These are phyloP conservation scores for Bolboschoenus planiculmis DNA, from an alignment of 176 grass and related monocot genomes.

Conservation along the genomic window DNA sequence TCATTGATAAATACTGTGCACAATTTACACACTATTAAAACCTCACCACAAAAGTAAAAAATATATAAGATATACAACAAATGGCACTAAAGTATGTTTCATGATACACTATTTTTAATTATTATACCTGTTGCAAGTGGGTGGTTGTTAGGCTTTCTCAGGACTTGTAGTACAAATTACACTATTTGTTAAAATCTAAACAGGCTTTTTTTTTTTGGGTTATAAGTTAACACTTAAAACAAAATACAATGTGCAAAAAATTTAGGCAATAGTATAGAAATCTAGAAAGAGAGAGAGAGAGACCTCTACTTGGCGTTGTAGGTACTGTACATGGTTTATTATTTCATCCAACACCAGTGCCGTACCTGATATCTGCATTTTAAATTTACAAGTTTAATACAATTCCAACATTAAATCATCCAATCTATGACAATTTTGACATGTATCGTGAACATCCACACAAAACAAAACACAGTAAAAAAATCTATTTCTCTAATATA, in stretches of 20 bases:
- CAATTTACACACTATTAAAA: neutral
- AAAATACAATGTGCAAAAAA: neutral
- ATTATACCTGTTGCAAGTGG: no score
- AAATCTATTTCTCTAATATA: neutral
- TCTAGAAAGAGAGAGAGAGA: neutral
- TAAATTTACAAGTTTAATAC: neutral
- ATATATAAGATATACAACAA: neutral
- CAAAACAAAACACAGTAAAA: neutral
- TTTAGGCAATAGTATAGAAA: neutral
- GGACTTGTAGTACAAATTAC: neutral
- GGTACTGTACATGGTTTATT: slow-evolving; percentile 94
- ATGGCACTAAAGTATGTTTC: slow-evolving; percentile 2
- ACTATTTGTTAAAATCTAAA: neutral
- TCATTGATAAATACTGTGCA: slow-evolving; percentile 77
- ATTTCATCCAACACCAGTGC: slow-evolving; percentile 92
- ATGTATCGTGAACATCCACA: neutral
- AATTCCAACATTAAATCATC: neutral
- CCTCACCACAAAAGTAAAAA: neutral
- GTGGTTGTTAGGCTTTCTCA: no score
- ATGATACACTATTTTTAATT: neutral
- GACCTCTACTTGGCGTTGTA: slow-evolving; percentile 96
- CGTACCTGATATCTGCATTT: slow-evolving; percentile 71
- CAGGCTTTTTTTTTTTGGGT: neutral
- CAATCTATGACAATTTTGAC: neutral
- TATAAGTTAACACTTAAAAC: neutral